Percentiles rank a stretch among this genome's conserved stretches.
These are phyloP conservation scores for Pseudozyma sp. DNA, from an alignment of 1,284 basidiomycete genomes.

Conservation along the genomic window DNA sequence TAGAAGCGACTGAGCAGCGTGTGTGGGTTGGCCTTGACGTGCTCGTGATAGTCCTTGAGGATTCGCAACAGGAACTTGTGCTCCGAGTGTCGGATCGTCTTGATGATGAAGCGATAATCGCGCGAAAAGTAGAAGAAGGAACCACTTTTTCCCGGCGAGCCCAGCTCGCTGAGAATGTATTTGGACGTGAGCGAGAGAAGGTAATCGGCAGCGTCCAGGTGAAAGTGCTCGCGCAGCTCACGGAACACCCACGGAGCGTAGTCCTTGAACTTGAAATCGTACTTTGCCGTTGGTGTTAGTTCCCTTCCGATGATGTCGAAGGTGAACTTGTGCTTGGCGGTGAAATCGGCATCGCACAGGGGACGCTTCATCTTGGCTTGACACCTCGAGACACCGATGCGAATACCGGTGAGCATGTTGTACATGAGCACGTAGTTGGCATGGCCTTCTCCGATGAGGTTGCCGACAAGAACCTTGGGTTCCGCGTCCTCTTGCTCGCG, in stretches of 20 bases:
- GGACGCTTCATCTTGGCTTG: slow-evolving; percentile 91
- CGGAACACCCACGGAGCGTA: slow-evolving; percentile 99
- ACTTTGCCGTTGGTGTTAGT: slow-evolving; percentile 92
- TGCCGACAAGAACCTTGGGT: slow-evolving; percentile 81
- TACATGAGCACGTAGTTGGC: slow-evolving; percentile 99
- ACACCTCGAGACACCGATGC: slow-evolving; percentile 93
- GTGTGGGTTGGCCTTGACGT: slow-evolving; percentile 90
- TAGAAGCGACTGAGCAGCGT: slow-evolving; percentile 94
- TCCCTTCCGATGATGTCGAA: slow-evolving; percentile 99
- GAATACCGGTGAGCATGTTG: slow-evolving; percentile 98
- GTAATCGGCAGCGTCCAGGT: slow-evolving; percentile 96
- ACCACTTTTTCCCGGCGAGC: slow-evolving; percentile 97
- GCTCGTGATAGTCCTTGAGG: slow-evolving; percentile 85
- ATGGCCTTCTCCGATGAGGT: slow-evolving; percentile 94
- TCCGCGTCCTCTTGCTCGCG: slow-evolving; percentile 43
- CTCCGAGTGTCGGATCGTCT: slow-evolving; percentile 93
- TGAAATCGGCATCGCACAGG: slow-evolving; percentile 87
- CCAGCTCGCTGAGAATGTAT: slow-evolving; percentile 96
- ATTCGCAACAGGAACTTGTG: slow-evolving; percentile 92
- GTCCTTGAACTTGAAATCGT: slow-evolving; percentile 99
- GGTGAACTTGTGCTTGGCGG: slow-evolving; percentile 90
- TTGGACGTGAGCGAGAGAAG: slow-evolving; percentile 94
- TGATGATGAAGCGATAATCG: slow-evolving; percentile 99
- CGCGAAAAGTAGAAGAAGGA: slow-evolving; percentile 99
- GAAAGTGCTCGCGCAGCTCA: slow-evolving; percentile 91